Percentiles rank a stretch among this genome's conserved stretches.
phyloP scores from a whole-genome alignment of 2,329 filamentous ascomycete genomes.

The Penicillium freii region DNA sequence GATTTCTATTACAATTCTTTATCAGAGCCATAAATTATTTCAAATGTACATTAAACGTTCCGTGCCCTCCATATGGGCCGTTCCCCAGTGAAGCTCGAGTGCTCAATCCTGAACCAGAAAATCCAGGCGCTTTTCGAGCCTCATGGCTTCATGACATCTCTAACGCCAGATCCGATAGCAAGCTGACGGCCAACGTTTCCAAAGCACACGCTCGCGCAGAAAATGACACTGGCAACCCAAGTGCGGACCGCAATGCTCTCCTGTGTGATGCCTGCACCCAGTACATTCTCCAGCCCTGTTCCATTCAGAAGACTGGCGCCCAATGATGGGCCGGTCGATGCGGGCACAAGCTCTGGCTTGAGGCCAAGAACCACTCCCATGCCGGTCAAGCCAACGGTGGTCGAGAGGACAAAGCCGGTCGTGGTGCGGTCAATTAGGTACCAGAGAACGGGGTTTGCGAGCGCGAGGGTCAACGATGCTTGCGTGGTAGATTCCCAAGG shows the following conservation, averaged over 20 bases:
- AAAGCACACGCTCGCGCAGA: conserved; percentile 93
- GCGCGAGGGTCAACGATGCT: conserved; percentile 79
- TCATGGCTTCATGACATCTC: conserved; percentile 24
- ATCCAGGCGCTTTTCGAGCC: background rate
- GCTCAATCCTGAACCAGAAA: background rate
- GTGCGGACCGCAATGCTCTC: conserved; percentile 64
- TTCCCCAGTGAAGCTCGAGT: background rate
- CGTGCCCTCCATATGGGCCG: background rate
- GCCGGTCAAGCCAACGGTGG: conserved; percentile 69
- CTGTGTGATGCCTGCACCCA: conserved; percentile 43
- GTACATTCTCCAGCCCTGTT: conserved; percentile 31
- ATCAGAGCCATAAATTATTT: conserved; percentile 8
- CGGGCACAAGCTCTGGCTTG: conserved; percentile 74
- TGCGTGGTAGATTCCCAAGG: conserved; percentile 96
- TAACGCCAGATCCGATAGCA: conserved; percentile 49
- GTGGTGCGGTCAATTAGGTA: conserved; percentile 90
- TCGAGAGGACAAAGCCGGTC: conserved; percentile 77
- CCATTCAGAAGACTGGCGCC: conserved; percentile 29
- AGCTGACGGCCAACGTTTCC: conserved; percentile 88
- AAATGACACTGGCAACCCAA: conserved; percentile 91
- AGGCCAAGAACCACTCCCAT: conserved; percentile 71
- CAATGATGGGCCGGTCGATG: conserved; percentile 53
- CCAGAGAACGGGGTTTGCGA: conserved; percentile 93
- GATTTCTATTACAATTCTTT: conserved; percentile 4
- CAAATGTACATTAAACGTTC: conserved; percentile 4